Conservation (phyloP, 2,329 filamentous ascomycete species). For the Botrytis paeoniae region DNA sequence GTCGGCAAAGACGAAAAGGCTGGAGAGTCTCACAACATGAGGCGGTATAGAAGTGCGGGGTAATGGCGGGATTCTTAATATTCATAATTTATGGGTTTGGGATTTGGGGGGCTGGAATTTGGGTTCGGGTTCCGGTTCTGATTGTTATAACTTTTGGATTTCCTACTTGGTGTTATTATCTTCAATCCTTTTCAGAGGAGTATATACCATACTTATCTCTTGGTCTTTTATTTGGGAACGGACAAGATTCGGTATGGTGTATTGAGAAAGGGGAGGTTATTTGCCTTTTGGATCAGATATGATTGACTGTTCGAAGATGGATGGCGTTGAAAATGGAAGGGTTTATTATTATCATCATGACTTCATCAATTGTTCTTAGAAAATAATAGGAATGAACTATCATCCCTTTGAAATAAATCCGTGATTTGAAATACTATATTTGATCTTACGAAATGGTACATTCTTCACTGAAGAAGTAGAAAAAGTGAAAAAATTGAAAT, state of each 20-base stretch:
- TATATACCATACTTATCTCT: constrained; percentile 1
- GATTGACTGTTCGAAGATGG: not conserved
- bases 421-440: not conserved
- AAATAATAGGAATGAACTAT: not conserved
- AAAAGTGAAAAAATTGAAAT: not conserved
- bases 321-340: not conserved
- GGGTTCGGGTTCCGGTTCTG: not conserved
- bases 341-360: not conserved
- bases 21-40: constrained; percentile 12
- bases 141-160: not conserved
- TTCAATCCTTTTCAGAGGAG: constrained; percentile 3
- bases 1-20: constrained; percentile 1
- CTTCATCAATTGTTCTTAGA: not conserved
- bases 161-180: not conserved
- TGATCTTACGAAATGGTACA: not conserved
- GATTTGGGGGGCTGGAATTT: not conserved
- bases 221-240: not conserved
- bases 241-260: constrained; percentile 2
- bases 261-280: not conserved
- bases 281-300: not conserved
- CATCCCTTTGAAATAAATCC: too few species aligned
- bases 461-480: not conserved
- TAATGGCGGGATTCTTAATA: not conserved
- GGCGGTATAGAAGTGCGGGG: constrained; percentile 12
- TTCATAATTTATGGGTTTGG: not conserved